Conservation (phyloP, 1,139 yeast genomes). For the Kurtzmaniella quercitrusa region DNA sequence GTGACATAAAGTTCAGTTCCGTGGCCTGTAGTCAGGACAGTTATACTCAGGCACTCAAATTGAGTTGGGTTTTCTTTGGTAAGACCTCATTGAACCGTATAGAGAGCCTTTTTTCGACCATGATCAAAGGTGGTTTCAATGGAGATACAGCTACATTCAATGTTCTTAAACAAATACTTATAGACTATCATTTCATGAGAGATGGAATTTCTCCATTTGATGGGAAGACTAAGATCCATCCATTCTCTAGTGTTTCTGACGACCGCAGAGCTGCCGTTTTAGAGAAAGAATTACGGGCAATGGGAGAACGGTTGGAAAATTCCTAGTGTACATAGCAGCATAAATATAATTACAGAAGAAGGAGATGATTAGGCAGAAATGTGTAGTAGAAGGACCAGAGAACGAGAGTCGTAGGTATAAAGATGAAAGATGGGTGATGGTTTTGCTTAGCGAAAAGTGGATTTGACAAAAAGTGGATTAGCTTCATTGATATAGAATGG, state of each 20-base stretch:
- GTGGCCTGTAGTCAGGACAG: constrained; percentile 40
- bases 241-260: constrained; percentile 35
- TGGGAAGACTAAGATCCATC: not conserved
- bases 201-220: constrained; percentile 23
- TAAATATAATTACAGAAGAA: too few species aligned
- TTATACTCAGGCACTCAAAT: constrained; percentile 35
- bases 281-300: constrained; percentile 15
- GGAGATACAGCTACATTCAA: constrained; percentile 37
- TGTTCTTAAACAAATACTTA: constrained; percentile 31
- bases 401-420: too few species aligned
- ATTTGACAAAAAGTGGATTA: too few species aligned
- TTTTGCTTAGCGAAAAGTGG: too few species aligned
- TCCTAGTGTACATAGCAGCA: not conserved
- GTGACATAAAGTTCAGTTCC: constrained; percentile 29
- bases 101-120: constrained; percentile 32
- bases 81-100: constrained; percentile 32
- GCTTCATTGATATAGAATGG: too few species aligned
- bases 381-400: too few species aligned
- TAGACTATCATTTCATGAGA: constrained; percentile 33
- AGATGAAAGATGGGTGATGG: too few species aligned
- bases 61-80: constrained; percentile 38
- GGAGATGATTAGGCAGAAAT: too few species aligned
- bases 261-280: constrained; percentile 28
- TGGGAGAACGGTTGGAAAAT: constrained; percentile 2
- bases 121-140: constrained; percentile 39